Conservation (phyloP, 805 yeast genomes). For the Starmerella cellae region DNA sequence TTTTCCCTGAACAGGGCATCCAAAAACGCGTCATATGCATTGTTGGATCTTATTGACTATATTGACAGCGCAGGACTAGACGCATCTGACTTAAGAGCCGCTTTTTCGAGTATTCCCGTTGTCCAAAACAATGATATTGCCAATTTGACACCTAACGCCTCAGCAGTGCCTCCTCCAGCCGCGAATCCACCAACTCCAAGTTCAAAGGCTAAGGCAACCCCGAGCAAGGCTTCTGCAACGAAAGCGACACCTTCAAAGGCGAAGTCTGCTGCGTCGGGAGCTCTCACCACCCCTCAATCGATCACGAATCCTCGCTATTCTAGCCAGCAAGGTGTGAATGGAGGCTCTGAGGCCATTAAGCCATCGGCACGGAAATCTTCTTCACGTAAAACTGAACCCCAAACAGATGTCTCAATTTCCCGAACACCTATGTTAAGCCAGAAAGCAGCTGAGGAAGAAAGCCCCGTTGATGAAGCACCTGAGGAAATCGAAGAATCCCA, state of each 20-base stretch:
- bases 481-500: background rate
- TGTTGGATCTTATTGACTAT: slow-evolving; percentile 59
- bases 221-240: background rate
- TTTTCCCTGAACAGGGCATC: slow-evolving; percentile 81
- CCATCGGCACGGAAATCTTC: background rate
- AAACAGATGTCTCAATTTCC: slow-evolving; percentile 3
- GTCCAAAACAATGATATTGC: background rate
- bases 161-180: background rate
- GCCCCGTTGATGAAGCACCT: background rate
- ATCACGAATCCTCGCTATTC: background rate
- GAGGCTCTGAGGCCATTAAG: no score
- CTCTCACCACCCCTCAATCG: background rate
- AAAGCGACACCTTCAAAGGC: background rate
- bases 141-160: background rate
- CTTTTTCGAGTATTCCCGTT: slow-evolving; percentile 5
- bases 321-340: no score
- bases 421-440: background rate
- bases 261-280: background rate
- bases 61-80: slow-evolving; percentile 35
- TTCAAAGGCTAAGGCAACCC: background rate
- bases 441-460: background rate
- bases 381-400: slow-evolving; percentile 11
- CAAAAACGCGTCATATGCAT: slow-evolving; percentile 65
- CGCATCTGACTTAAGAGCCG: slow-evolving; percentile 30
- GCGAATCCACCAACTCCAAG: background rate